These are phyloP conservation scores for Gossypioides kirkii DNA, from an alignment of 345 rosid species.

Conservation along the genomic window DNA sequence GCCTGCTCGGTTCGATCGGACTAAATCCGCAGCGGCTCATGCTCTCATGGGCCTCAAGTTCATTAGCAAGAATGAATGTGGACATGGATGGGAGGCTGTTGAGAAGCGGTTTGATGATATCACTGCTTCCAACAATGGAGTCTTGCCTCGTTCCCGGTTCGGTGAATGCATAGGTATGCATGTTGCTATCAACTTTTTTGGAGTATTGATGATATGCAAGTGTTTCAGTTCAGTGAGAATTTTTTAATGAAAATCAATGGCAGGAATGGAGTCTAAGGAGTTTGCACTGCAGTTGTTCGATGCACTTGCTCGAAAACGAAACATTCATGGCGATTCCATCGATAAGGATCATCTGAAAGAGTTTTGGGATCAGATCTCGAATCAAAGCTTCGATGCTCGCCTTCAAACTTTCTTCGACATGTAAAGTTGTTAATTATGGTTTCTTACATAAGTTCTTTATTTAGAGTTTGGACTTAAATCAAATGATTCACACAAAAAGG, in stretches of 20 bases:
- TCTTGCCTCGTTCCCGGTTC: conserved; percentile 41
- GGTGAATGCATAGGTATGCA: conserved; percentile 64
- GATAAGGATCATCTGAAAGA: conserved; percentile 42
- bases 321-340: conserved; percentile 46
- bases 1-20: conserved; percentile 54
- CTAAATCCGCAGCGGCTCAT: conserved; percentile 55
- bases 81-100: conserved; percentile 62
- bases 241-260: neutral
- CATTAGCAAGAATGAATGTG: conserved; percentile 62
- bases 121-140: conserved; percentile 44
- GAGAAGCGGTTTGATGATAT: conserved; percentile 61
- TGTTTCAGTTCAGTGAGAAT: neutral
- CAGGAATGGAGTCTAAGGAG: conserved; percentile 75
- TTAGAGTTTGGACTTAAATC: neutral
- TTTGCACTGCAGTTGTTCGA: conserved; percentile 67
- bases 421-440: conserved; percentile 23
- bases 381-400: conserved; percentile 71
- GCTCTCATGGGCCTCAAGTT: conserved; percentile 77
- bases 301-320: conserved; percentile 56
- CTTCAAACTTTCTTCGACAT: conserved; percentile 75
- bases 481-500: neutral
- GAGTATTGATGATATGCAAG: neutral
- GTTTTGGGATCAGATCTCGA: conserved; percentile 74
- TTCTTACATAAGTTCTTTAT: neutral
- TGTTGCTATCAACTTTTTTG: too few relatives aligned